Conservation (phyloP, 768 basidiomycete species). For the Pilatotrama ljubarskyi region DNA sequence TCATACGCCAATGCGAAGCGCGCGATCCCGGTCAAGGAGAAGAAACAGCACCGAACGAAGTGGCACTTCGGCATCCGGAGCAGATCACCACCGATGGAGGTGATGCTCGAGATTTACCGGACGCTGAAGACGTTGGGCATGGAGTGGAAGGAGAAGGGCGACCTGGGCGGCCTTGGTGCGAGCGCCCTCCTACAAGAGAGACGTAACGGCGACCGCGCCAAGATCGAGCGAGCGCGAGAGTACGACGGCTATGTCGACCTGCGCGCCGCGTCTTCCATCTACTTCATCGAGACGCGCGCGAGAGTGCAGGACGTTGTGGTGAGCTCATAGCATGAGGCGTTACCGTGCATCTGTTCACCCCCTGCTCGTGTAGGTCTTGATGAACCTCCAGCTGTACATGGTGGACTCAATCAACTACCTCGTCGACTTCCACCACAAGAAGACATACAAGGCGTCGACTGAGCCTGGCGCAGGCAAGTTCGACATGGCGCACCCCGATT, state of each 20-base stretch:
- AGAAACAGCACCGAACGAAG: constrained; percentile 77
- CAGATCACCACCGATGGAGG: constrained; percentile 95
- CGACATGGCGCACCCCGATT: constrained; percentile 58
- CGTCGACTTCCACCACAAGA: constrained; percentile 98
- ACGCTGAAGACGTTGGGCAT: constrained; percentile 88
- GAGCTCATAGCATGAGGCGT: constrained; percentile 30
- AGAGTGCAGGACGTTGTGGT: constrained; percentile 92
- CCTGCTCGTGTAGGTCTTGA: constrained; percentile 64
- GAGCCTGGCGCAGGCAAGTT: constrained; percentile 70
- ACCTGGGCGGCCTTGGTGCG: constrained; percentile 70
- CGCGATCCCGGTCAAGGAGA: constrained; percentile 47
- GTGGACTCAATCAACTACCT: constrained; percentile 96
- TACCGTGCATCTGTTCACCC: neutral
- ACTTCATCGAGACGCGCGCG: constrained; percentile 92
- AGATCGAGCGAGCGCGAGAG: constrained; percentile 62
- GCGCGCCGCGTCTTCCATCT: constrained; percentile 73
- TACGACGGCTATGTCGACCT: constrained; percentile 64
- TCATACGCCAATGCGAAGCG: constrained; percentile 62
- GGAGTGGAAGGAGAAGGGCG: constrained; percentile 96
- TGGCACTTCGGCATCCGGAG: constrained; percentile 99
- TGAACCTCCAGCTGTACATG: constrained; percentile 97
- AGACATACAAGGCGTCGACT: constrained; percentile 78
- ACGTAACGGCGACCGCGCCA: constrained; percentile 37
- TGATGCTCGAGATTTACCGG: constrained; percentile 97
- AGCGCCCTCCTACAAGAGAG: constrained; percentile 31